Evolutionary conservation across 805 yeast species (phyloP), one percentile per base, ranked within the genome.

Genomic region (Myxozyma melibiosi): DNA sequence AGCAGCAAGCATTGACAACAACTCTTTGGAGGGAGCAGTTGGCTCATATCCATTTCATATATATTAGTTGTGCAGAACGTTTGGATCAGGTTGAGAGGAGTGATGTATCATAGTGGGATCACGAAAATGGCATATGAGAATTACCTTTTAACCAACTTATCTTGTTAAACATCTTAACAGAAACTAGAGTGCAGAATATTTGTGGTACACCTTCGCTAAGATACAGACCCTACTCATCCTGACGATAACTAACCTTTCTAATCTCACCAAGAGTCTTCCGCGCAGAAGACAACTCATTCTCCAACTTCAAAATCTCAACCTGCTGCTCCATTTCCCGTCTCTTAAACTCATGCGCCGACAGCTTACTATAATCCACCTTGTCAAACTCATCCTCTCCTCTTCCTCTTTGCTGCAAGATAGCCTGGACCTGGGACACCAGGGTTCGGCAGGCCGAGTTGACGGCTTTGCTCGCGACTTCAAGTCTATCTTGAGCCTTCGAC

Each of bases 281-380:
- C 0, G 96, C 94, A 20, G 80, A 71, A 45, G 74, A 74, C 65
- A 90, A 76, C 44, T 86, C 80, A 65, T 87, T 87, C 67, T 90
- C 96, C 54, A 90, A 76, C 71, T 87, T 88, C 71, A 90, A 76
- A 49, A 90, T 90, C 68, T 88, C 91, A 5, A 90, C 96, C 70
- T 90, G 97, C 71, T 89, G 96, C 68, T 89, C 96, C 96, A 90
- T 88, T 66, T 90, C 94, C 22, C 82, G 80, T 0, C 95, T 86
- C 71, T 86, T 87, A 66, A 88, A 89, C 71, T 89, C 96, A 69
- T 87, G 88, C 30, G 87, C 80, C 7, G 88, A 78, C 55, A 88
- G 72, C 66, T 79, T 80, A 22, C 87, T 77, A 68, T 84, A 86
- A 70, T 90, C 95, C 54, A 84, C 73, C 34, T 76, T 77, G 25